Evolutionary conservation across 495 filamentous ascomycete species (phyloP).

Genomic region (Penicillium crystallinum): DNA sequence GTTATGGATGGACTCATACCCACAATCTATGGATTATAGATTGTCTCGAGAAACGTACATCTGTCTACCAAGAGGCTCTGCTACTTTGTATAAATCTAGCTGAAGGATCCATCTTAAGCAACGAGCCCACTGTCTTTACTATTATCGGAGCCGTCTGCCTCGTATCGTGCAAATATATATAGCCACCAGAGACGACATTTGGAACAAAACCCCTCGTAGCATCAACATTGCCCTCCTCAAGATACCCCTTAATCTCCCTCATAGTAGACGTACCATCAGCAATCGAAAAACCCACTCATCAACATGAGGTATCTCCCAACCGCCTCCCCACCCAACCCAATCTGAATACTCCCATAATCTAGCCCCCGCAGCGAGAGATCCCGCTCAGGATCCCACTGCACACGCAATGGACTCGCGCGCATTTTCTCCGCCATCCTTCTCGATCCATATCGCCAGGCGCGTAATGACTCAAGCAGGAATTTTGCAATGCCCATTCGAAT

Average conservation of each 20-base stretch:
- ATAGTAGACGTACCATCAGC: slow-evolving; percentile 55
- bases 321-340: slow-evolving; percentile 47
- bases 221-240: slow-evolving; percentile 36
- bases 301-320: slow-evolving; percentile 40
- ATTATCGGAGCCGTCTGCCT: too few relatives aligned
- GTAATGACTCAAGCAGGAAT: slow-evolving; percentile 16
- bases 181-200: slow-evolving; percentile 40
- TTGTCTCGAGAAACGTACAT: too few relatives aligned
- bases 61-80: too few relatives aligned
- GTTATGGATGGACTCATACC: too few relatives aligned
- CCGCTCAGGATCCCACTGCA: slow-evolving; percentile 64
- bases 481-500: slow-evolving; percentile 37
- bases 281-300: slow-evolving; percentile 49
- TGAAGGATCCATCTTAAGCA: too few relatives aligned
- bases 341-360: slow-evolving; percentile 53
- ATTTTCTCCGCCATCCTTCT: slow-evolving; percentile 18
- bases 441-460: slow-evolving; percentile 8
- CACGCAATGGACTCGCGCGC: slow-evolving; percentile 36
- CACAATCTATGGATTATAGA: too few relatives aligned
- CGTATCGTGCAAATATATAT: too few relatives aligned
- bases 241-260: slow-evolving; percentile 35
- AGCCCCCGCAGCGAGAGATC: slow-evolving; percentile 35
- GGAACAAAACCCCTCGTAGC: slow-evolving; percentile 36
- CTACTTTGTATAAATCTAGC: too few relatives aligned
- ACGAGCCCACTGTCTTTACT: too few relatives aligned